A percentile compares a stretch with the other conserved stretches of the same genome.
Evolutionary conservation across 306 rosid genomes (phyloP).

Genomic region (Sesbania bispinosa): DNA sequence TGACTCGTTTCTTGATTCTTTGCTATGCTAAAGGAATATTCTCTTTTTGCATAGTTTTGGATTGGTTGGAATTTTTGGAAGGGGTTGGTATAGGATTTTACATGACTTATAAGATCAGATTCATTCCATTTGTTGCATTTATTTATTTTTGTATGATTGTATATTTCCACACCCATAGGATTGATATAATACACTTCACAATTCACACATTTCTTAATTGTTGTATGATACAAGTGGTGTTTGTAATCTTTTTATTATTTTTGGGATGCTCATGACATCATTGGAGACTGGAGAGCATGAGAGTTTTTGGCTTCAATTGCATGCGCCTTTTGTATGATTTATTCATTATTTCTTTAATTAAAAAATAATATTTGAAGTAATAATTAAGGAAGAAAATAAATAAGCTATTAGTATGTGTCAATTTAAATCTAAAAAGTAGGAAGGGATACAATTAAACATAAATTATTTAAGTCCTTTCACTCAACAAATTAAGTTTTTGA

Average conservation of each 20-base stretch:
- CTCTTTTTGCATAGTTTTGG: not conserved
- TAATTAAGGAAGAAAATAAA: too few species aligned
- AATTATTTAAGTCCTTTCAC: too few species aligned
- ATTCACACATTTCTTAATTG: too few species aligned
- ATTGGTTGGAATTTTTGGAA: not conserved
- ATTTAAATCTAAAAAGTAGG: too few species aligned
- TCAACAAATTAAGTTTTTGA: too few species aligned
- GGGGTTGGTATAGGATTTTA: not conserved
- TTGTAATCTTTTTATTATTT: conserved; percentile 22
- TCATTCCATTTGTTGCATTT: conserved; percentile 42
- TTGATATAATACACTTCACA: conserved; percentile 10
- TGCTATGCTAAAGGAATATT: conserved; percentile 41
- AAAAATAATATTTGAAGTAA: too few species aligned
- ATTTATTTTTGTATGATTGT: conserved; percentile 23
- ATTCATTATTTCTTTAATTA: too few species aligned
- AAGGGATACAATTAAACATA: too few species aligned
- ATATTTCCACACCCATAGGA: conserved; percentile 15
- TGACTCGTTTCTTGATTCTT: conserved; percentile 65
- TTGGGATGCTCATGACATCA: conserved; percentile 23
- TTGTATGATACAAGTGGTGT: conserved; percentile 17
- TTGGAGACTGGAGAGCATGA: too few species aligned
- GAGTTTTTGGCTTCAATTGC: too few species aligned
- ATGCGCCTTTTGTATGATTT: too few species aligned
- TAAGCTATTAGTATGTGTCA: too few species aligned
- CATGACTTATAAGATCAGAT: conserved; percentile 16